Base-by-base conservation (phyloP, 2,329 filamentous ascomycete species). In the Aphanoascus verrucosus region DNA sequence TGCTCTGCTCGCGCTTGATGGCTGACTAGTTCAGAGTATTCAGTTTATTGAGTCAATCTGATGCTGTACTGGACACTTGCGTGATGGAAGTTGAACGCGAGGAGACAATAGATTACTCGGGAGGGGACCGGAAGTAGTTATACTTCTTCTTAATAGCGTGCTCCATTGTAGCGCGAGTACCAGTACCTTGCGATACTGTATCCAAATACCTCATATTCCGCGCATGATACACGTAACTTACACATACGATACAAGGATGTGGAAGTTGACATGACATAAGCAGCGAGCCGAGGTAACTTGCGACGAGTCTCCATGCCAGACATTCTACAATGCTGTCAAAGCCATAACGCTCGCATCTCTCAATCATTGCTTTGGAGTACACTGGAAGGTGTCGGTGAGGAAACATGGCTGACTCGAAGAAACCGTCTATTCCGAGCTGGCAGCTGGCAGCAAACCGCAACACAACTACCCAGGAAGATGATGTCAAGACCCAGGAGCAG, bases 371-470 rank as follows among this genome's bases (percentile, higher is more conserved):
- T n/a, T 15, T 19, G 7, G 17, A 5, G 11, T 43, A 41, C 23
- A n/a, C n/a, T 23, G 34, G 11, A 15, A 7, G n/a, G 6, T 17
- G 5, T 34, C 34, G 17, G 43, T 20, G 20, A 46, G 17, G 44
- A 31, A 42, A 23, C 19, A 72, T 72, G 69, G 65, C 66, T 54
- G 56, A 62, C 3, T 58, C 63, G 35, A 71, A 68, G 53, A 44
- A 56, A 5, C 52, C 63, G 11, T 65, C 67, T 9, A 72, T 72
- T 40, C 70, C 70, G 14, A 57, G 62, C 55, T 73, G 71, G 71
- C 71, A 73, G 44, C 58, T 57, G n/a, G 52, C 44, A 8, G 44
- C 19, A 14, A 52, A 57, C 51, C 20, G 31, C 32, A 73, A 73
- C 65, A 68, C 65, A 56, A 78, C 72, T 43, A 57, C 40, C 57